Conservation (phyloP, 2,329 filamentous ascomycete genomes). For the Pestalotiopsis sp. region DNA sequence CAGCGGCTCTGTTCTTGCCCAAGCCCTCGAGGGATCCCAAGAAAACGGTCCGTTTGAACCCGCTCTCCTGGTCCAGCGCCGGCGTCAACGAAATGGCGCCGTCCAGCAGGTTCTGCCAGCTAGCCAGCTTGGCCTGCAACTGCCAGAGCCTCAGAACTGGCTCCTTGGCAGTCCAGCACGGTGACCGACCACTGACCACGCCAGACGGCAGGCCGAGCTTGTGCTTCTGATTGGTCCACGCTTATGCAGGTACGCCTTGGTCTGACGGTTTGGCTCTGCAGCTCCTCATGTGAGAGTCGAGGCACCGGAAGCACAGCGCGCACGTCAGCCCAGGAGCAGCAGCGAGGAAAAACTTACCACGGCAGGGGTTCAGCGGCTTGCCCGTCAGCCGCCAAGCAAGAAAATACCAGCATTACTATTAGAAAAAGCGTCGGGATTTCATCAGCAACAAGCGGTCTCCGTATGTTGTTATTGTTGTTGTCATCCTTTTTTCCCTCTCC, state of each 20-base stretch:
- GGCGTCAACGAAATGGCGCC: neutral
- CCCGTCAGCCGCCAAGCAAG: neutral
- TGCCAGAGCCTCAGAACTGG: too few relatives aligned
- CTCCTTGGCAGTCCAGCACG: neutral
- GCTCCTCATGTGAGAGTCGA: neutral
- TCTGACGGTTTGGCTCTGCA: slow-evolving; percentile 1
- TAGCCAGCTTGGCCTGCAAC: neutral
- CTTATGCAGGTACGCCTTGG: slow-evolving; percentile 10
- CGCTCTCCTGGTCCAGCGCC: neutral
- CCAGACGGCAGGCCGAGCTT: neutral
- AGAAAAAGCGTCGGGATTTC: neutral
- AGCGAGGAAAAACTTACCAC: neutral
- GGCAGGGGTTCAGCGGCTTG: neutral
- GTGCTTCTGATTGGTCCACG: neutral
- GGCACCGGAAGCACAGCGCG: neutral
- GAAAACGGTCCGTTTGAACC: slow-evolving; percentile 5
- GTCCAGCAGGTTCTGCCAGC: neutral
- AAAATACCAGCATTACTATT: neutral
- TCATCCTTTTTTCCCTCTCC: neutral
- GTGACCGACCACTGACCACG: neutral
- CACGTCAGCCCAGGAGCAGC: neutral
- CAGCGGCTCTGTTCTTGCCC: neutral
- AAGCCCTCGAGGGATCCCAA: neutral
- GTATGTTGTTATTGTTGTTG: neutral
- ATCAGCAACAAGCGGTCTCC: neutral